These are phyloP conservation scores for Candida ortonii DNA, from an alignment of 805 yeast genomes.

Conservation along the genomic window DNA sequence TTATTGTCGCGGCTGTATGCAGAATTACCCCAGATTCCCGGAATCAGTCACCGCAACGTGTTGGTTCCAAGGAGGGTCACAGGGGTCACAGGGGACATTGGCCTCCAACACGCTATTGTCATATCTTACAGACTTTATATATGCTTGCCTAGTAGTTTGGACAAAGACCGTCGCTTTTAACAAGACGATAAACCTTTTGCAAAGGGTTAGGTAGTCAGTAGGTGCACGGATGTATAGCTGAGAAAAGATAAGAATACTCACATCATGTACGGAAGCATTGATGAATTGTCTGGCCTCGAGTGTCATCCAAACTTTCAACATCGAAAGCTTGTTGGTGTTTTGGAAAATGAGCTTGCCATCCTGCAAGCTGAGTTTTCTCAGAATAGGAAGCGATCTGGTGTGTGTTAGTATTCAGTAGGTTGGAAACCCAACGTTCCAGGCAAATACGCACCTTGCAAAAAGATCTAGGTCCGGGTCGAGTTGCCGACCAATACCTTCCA, in stretches of 20 bases:
- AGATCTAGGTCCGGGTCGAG: slow-evolving; percentile 90
- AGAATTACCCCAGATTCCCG: too few relatives aligned
- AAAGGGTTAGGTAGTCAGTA: slow-evolving; percentile 11
- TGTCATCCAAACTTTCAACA: slow-evolving; percentile 90
- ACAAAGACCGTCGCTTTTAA: slow-evolving; percentile 62
- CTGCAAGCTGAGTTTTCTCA: slow-evolving; percentile 73
- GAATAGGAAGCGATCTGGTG: slow-evolving; percentile 73
- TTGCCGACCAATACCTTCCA: slow-evolving; percentile 95
- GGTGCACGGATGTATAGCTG: background rate
- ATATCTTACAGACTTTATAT: too few relatives aligned
- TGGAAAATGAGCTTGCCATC: slow-evolving; percentile 60
- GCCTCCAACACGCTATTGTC: too few relatives aligned
- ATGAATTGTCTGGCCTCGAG: slow-evolving; percentile 85
- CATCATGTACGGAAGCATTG: slow-evolving; percentile 77
- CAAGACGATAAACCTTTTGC: slow-evolving; percentile 44
- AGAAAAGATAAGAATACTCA: too few relatives aligned
- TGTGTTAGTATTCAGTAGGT: slow-evolving; percentile 29
- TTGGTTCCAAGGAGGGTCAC: too few relatives aligned
- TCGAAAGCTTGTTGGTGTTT: slow-evolving; percentile 61
- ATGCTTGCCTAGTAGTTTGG: slow-evolving; percentile 48
- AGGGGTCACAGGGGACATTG: too few relatives aligned
- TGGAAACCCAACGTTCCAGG: slow-evolving; percentile 37
- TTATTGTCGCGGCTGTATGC: too few relatives aligned
- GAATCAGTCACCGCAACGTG: too few relatives aligned
- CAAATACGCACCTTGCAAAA: slow-evolving; percentile 89